Evolutionary conservation across 768 basidiomycete genomes (phyloP), one percentile per base, ranked within the genome.

Genomic region (Coprinopsis strossmayeri): DNA sequence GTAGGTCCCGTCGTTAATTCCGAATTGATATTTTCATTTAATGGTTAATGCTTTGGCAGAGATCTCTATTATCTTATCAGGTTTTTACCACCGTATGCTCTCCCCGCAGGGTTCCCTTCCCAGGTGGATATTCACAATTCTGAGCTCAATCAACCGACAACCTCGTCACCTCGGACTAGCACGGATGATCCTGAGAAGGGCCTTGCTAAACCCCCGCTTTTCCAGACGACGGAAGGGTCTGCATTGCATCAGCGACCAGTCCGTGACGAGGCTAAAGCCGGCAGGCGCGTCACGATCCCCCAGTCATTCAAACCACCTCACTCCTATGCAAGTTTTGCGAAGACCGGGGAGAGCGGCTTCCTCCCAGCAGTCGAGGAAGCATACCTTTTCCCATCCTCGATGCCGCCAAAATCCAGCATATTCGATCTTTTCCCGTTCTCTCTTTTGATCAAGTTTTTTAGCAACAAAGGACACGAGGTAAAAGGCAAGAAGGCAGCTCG

Each of bases 341-440:
- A 17, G 55, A 46, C 64, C 69, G 11, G 65, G 71, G 40, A 56
- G 68, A n/a, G 63, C 73, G 39, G 55, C n/a, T n/a, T n/a, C n/a
- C n/a, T 71, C 10, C 52, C 69, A n/a, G 56, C 62, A 34, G 56
- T 58, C 12, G 77, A 77, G 15, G 79, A 80, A 46, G 58, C 55
- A 20, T 68, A 67, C 51, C 64, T 84, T 21, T 58, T 77, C 12
- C 82, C 84, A 3, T 72, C 78, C 2, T 64, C 64, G 38, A 70
- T 71, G 60, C 82, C 84, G 2, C 82, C 83, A 1, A 74, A 73
- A 58, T 81, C 76, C 54, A 69, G 74, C 46, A 28, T 81, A 30
- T 77, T 83, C 50, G 84, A 86, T 57, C 52, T 85, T 5, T 86
- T 84, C 64, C 84, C 84, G 15, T 82, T 87, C 62, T 84, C 84